phyloP scores from a whole-genome alignment of 345 rosid genomes.

The Adansonia digitata region DNA sequence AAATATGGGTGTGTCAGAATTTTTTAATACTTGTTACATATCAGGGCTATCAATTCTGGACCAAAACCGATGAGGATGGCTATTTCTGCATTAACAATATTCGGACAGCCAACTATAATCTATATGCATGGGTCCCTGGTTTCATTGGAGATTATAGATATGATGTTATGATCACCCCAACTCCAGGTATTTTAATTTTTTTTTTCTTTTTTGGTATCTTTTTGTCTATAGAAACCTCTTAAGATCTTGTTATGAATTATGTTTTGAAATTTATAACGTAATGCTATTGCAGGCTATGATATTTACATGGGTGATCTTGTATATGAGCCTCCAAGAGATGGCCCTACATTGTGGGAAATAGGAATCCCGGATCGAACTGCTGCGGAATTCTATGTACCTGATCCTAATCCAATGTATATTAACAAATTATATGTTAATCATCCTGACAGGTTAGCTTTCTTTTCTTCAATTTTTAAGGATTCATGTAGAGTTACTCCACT shows the following conservation, averaged over 20 bases:
- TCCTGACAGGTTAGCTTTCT: conserved; percentile 43
- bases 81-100: conserved; percentile 43
- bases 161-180: conserved; percentile 31
- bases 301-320: conserved; percentile 52
- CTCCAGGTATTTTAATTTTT: conserved; percentile 40
- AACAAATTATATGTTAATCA: conserved; percentile 62
- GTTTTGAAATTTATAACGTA: neutral
- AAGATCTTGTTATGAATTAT: neutral
- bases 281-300: conserved; percentile 34
- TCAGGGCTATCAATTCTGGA: conserved; percentile 95
- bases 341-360: conserved; percentile 89
- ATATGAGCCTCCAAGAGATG: conserved; percentile 78
- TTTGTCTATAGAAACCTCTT: neutral
- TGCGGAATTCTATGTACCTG: conserved; percentile 78
- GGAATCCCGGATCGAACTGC: conserved; percentile 87
- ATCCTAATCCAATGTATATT: conserved; percentile 51
- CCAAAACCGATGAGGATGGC: conserved; percentile 53
- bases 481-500: neutral
- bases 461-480: neutral
- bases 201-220: neutral
- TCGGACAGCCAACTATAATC: conserved; percentile 56
- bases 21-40: neutral
- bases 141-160: conserved; percentile 76
- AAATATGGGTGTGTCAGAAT: neutral
- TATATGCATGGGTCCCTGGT: conserved; percentile 71